Base-by-base conservation (phyloP, 139 green algal genomes). In the Coelastrella sp. region DNA sequence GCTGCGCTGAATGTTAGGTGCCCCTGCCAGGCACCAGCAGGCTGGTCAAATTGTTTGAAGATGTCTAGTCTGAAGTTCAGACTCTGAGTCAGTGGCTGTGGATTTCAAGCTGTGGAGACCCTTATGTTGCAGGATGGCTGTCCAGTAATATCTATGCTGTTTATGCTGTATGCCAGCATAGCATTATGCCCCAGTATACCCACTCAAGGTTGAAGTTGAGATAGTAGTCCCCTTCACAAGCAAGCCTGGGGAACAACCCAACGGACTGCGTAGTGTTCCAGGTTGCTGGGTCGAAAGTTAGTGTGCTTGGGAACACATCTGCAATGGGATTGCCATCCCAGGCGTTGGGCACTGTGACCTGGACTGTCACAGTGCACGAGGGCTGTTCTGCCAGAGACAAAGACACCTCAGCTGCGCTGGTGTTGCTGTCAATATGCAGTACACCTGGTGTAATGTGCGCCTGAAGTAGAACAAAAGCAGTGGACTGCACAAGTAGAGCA, bases 241-340 rank as follows among this genome's bases (percentile, higher is more conserved):
- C 78, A 4, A 73, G 61, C 35, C 35, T 25, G 9, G 93, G 92
- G 12, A 81, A 25, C 65, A 95, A 25, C 22, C 25, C 27, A 59
- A 95, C 35, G 24, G 17, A n/a, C 56, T 87, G 90, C 0, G 78
- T 24, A 7, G 7, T 10, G 78, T 88, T 22, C 84, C 79, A 92
- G 12, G 27, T 14, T 19, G 15, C 65, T 0, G 93, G 74, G 11
- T 61, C 4, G n/a, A 95, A 83, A 5, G 65, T 27, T 10, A 93
- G 57, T 6, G n/a, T 4, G 24, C 49, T 25, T 1, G 90, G 91
- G 11, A 20, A 79, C 57, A 95, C n/a, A 24, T 63, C n/a, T 3
- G 93, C 90, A 61, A 95, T 84, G 4, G 90, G 78, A 6, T 19
- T 22, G 85, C 85, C 88, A 70, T 85, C 72, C 93, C 93, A 95